Percentiles rank a stretch among this genome's conserved stretches.
Conservation (phyloP, 345 rosid species). For the Arabis hirsuta region DNA sequence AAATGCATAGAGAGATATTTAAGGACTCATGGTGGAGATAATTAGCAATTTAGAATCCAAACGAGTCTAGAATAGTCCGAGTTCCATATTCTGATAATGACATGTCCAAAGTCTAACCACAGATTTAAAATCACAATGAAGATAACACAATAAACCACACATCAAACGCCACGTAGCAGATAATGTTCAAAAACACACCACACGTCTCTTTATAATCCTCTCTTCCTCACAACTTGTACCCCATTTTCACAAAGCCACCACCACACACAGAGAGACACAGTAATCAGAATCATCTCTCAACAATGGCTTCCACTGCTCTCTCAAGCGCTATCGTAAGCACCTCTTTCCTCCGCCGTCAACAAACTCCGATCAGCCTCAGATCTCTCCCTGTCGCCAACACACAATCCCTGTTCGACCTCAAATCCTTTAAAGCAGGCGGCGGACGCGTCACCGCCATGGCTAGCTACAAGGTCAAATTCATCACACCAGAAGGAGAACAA, state of each 20-base stretch:
- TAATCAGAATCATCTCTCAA: neutral
- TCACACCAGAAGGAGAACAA: slow-evolving; percentile 65
- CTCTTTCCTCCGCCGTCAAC: slow-evolving; percentile 57
- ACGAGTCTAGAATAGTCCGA: slow-evolving; percentile 5
- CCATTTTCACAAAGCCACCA: slow-evolving; percentile 13
- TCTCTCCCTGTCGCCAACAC: slow-evolving; percentile 51
- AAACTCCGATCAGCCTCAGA: slow-evolving; percentile 49
- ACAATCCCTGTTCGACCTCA: slow-evolving; percentile 62
- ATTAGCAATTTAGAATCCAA: slow-evolving; percentile 5
- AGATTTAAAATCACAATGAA: neutral
- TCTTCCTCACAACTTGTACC: slow-evolving; percentile 27
- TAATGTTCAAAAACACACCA: slow-evolving; percentile 26
- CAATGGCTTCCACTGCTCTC: slow-evolving; percentile 62
- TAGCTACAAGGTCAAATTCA: slow-evolving; percentile 65
- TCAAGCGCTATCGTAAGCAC: slow-evolving; percentile 60
- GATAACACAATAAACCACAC: slow-evolving; percentile 51
- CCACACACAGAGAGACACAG: neutral
- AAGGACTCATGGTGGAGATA: too few relatives aligned
- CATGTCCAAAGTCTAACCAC: slow-evolving; percentile 26
- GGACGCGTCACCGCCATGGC: slow-evolving; percentile 69
- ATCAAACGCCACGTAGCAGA: slow-evolving; percentile 62
- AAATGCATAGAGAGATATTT: too few relatives aligned
- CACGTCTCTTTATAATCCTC: slow-evolving; percentile 5
- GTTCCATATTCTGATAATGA: neutral
- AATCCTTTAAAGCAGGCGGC: slow-evolving; percentile 48